These are phyloP conservation scores for Eleusine indica DNA, from an alignment of 176 grass and related monocot species.

Conservation along the genomic window DNA sequence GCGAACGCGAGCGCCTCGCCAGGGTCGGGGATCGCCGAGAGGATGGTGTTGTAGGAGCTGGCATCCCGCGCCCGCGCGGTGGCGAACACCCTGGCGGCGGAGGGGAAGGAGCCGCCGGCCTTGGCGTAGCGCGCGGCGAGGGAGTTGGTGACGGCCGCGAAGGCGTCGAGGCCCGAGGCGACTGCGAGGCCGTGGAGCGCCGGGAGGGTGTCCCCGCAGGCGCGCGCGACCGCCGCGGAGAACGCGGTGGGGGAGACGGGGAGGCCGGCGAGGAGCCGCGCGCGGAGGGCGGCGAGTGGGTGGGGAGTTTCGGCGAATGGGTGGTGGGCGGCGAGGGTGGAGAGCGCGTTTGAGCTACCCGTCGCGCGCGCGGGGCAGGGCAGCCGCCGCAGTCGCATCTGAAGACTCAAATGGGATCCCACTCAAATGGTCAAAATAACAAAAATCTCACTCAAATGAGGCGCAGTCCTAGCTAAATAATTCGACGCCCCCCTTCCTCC, in stretches of 20 bases:
- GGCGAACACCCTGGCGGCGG: constrained; percentile 51
- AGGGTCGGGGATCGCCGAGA: constrained; percentile 57
- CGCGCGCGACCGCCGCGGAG: constrained; percentile 43
- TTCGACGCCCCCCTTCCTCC: background rate
- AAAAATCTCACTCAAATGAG: background rate
- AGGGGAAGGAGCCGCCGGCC: constrained; percentile 39
- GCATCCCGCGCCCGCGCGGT: constrained; percentile 40
- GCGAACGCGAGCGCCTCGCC: constrained; percentile 55
- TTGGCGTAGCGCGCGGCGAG: constrained; percentile 75
- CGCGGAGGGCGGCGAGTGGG: constrained; percentile 12
- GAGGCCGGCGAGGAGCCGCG: background rate
- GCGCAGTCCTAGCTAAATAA: background rate
- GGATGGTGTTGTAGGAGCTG: constrained; percentile 83
- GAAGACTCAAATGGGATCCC: background rate
- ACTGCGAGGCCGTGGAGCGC: constrained; percentile 68
- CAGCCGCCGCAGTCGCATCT: constrained; percentile 45
- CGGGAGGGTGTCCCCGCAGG: constrained; percentile 25
- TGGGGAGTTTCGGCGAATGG: constrained; percentile 44
- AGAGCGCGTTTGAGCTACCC: constrained; percentile 15
- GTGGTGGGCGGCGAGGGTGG: constrained; percentile 44
- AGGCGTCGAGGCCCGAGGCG: constrained; percentile 54
- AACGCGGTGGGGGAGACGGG: constrained; percentile 42
- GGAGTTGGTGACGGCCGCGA: constrained; percentile 62
- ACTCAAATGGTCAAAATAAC: background rate
- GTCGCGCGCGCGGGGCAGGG: constrained; percentile 28